These are phyloP conservation scores for Populus trichocarpa DNA, from an alignment of 441 rosid genomes.

Conservation along the genomic window DNA sequence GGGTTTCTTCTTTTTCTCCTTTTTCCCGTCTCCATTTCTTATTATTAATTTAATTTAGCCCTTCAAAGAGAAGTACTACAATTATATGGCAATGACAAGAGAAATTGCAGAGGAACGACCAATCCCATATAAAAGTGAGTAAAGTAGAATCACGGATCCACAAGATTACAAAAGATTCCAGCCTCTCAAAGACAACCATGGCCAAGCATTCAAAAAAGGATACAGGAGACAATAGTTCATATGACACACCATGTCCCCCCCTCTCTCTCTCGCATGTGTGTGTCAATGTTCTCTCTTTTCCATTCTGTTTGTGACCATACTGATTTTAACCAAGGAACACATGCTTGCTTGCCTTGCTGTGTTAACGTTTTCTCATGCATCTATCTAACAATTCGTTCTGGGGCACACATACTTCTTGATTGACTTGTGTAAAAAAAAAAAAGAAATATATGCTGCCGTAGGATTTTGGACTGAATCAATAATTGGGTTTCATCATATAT, in stretches of 20 bases:
- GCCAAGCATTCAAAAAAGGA: constrained; percentile 7
- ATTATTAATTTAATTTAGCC: not conserved
- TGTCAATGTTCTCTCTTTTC: no score
- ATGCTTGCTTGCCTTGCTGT: constrained; percentile 34
- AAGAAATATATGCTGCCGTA: not conserved
- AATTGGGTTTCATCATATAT: no score
- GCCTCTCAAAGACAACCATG: constrained; percentile 15
- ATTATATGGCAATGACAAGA: not conserved
- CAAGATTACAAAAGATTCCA: constrained; percentile 32
- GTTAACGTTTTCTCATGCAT: constrained; percentile 7
- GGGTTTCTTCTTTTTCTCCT: not conserved
- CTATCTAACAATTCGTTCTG: not conserved
- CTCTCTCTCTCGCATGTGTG: not conserved
- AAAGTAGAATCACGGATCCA: constrained; percentile 36
- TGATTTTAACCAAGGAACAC: not conserved
- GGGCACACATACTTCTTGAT: not conserved
- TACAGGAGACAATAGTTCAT: not conserved
- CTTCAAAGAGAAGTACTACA: not conserved
- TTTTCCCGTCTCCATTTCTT: not conserved
- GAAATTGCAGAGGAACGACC: not conserved
- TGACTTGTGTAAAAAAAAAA: no score
- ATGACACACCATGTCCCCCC: not conserved
- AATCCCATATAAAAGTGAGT: constrained; percentile 20
- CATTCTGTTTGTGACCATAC: not conserved
- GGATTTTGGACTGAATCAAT: not conserved